Evolutionary conservation across 352 stramenopile species (phyloP), one percentile per base, ranked within the genome.

Genomic region (Peronospora tabacina): DNA sequence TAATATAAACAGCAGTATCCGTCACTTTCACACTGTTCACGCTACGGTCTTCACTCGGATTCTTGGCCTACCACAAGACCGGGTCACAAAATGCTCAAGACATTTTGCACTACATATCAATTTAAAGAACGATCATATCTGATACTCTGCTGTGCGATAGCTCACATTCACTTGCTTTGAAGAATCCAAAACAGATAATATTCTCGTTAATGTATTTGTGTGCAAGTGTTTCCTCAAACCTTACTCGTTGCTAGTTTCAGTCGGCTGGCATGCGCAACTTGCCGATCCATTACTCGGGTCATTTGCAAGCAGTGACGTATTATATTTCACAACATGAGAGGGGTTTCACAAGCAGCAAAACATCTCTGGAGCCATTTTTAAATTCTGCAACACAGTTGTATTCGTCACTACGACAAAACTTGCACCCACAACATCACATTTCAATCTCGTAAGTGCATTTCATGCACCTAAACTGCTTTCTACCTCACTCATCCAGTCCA

Each of bases 11-110:
- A 7, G 46, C 63, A 54, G 60, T 37, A 44, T 72, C 60, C 5
- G 42, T 58, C 16, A 47, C 38, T 36, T 75, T 81, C 17, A 61
- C 44, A 13, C 70, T 63, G 33, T 83, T 84, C 15, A 83, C 40
- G 43, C 76, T 85, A 24, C 76, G 64, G 44, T 87, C 76, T 66
- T 87, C 76, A 4, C 73, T 72, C n/a, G 75, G 75, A 11, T 62
- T 56, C 38, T 87, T 87, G 0, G 71, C 75, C 67, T 81, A 15
- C 7, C n/a, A 55, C 0, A 28, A 41, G 36, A 48, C 30, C 7
- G 16, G 24, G 38, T 10, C 33, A 34, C 10, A 37, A 29, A 24
- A 26, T 26, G 22, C 3, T 2, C 7, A 7, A 26, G 0, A 5
- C 22, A 7, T 26, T 26, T 26, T 6, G 22, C 7, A 26, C 22